Evolutionary conservation across 1,284 basidiomycete genomes (phyloP), one percentile per base, ranked within the genome.

Genomic region (Ceratobasidium sp.): DNA sequence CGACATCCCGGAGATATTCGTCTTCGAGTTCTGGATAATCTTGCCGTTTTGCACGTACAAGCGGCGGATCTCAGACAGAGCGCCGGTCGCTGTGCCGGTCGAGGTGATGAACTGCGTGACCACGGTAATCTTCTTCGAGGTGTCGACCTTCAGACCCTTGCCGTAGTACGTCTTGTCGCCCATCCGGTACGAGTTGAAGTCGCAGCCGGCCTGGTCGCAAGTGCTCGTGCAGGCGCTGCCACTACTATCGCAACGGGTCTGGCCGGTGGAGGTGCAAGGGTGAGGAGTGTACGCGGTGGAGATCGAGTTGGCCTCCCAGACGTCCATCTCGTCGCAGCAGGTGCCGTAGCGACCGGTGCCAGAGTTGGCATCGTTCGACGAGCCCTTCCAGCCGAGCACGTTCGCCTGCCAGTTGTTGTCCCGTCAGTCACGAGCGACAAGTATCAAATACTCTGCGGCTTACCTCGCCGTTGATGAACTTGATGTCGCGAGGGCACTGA

Each of bases 131-230:
- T 30, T 30, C 27, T 30, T 30, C 27, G 27, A 30, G 27, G 27
- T 30, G 27, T 30, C 27, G 27, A 30, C 27, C 27, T 89, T 87
- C 12, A 69, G 12, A 35, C 67, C 67, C 80, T 82, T 78, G 35
- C 88, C 88, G 83, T 86, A 86, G 87, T 88, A 89, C 73, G 81
- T 83, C 66, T 82, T 83, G 84, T 87, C 82, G 57, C 89, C 89
- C 86, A 88, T 86, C 79, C 88, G 87, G 85, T 82, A 89, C 62
- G 88, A 87, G 86, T 89, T 89, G 86, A 88, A 89, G 81, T 89
- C 88, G 83, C 88, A 89, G 68, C 88, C 88, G 79, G 87, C 87
- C 81, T 86, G 85, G 83, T 78, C 77, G 76, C 85, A 85, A 52
- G 81, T 80, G 68, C 81, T 81, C 70, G 67, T 77, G 66, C 52